Conservation (phyloP, 345 rosid genomes). For the Eucalyptus polyanthemos region DNA sequence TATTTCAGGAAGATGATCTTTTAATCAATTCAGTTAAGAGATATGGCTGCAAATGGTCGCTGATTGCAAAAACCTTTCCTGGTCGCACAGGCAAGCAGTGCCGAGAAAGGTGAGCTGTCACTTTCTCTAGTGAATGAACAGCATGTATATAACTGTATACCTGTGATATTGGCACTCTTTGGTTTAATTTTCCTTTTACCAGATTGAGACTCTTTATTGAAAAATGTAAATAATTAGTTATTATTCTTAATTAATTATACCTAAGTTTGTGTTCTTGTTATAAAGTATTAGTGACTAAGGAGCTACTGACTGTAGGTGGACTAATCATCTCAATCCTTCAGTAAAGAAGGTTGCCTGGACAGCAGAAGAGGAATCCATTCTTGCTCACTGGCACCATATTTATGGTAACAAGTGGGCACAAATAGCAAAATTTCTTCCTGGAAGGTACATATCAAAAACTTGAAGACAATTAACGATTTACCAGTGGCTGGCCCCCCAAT, state of each 20-base stretch:
- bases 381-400: conserved; percentile 11
- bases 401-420: conserved; percentile 49
- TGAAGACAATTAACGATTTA: neutral
- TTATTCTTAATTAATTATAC: neutral
- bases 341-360: conserved; percentile 42
- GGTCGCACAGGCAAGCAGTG: conserved; percentile 55
- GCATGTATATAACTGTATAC: neutral
- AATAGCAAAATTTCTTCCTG: conserved; percentile 37
- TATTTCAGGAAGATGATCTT: conserved; percentile 33
- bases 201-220: neutral
- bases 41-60: conserved; percentile 31
- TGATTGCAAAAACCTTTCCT: conserved; percentile 27
- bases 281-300: neutral
- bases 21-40: conserved; percentile 10
- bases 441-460: conserved; percentile 17
- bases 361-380: conserved; percentile 29
- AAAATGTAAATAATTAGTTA: neutral
- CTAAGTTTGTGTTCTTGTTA: neutral
- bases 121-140: neutral
- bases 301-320: conserved; percentile 19
- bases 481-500: neutral
- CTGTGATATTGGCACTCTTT: neutral
- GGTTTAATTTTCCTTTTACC: neutral
- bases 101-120: conserved; percentile 27
- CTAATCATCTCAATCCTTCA: conserved; percentile 45